Evolutionary conservation across 257 asterid genomes (phyloP), one percentile per base, ranked within the genome.

Genomic region (Penstemon barbatus): DNA sequence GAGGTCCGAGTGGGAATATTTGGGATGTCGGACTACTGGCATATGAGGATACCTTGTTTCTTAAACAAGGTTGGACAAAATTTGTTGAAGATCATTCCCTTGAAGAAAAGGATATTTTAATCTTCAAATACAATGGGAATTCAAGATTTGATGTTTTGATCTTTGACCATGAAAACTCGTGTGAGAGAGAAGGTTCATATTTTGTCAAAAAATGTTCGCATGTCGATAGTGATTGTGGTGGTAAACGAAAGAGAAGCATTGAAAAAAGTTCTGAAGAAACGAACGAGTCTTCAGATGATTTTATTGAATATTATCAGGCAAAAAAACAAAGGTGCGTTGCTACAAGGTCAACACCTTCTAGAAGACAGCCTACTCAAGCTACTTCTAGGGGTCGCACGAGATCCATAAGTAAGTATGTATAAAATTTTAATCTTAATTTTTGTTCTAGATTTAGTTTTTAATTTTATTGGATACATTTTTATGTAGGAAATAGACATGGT

Each of bases 71-170:
- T 18, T 85, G 88, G 91, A 74, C 54, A 48, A 65, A 60, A 42
- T 85, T 85, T 69, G 83, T 79, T 37, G 73, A 48, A 44, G 91
- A 83, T 65, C 86, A 85, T 65, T 72, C 58, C 54, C 75, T 85
- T 4, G 77, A 25, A 2, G 33, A 25, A 25, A 25, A 25, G 0
- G 33, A 25, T 25, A 25, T 25, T 25, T 25, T 25, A 25, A 25
- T 25, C 33, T 25, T 25, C 33, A 25, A 25, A 25, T 25, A 25
- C 33, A 1, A 25, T 0, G 33, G 33, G 33, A 25, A 25, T 25
- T 25, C 33, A 25, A 25, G 33, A 25, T 25, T 25, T 25, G 33
- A 25, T 25, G 33, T 25, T 25, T 25, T 25, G 33, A 25, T 25
- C 2, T 25, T 25, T 25, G 33, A 25, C 7, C 45, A 61, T 6